phyloP scores from a whole-genome alignment of 108 stramenopile species.

The Aurantiochytrium sp. region DNA sequence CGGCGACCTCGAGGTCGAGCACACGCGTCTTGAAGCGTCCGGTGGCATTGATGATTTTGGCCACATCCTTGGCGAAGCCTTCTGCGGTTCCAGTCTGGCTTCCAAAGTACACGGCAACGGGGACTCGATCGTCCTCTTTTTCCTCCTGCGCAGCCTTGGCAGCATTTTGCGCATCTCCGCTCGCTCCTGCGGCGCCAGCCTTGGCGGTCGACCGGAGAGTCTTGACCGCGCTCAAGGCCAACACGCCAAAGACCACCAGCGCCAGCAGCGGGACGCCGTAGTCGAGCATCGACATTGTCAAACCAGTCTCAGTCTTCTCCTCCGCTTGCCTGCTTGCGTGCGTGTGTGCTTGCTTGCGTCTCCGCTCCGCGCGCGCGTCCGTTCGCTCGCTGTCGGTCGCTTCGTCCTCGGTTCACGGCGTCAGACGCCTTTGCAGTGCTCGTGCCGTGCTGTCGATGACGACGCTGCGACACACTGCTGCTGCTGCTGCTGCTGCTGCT shows the following conservation, averaged over 20 bases:
- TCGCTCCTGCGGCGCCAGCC: not conserved
- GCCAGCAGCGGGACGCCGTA: not conserved
- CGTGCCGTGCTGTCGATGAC: too few relatives aligned
- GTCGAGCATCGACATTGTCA: not conserved
- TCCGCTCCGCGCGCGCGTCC: too few relatives aligned
- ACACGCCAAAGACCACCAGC: not conserved
- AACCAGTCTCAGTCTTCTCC: too few relatives aligned
- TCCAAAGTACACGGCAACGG: slow-evolving; percentile 75
- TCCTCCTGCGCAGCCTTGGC: not conserved
- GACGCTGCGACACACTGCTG: too few relatives aligned
- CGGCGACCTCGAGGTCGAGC: slow-evolving; percentile 68
- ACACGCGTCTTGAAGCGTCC: slow-evolving; percentile 67
- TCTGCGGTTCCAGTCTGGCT: slow-evolving; percentile 97
- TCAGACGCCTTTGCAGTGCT: too few relatives aligned
- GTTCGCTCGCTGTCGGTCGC: too few relatives aligned
- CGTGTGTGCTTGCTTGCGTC: too few relatives aligned
- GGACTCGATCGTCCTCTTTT: not conserved
- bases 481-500: too few relatives aligned
- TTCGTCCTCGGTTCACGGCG: too few relatives aligned
- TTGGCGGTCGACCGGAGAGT: not conserved
- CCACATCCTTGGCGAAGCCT: slow-evolving; percentile 78
- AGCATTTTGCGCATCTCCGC: not conserved
- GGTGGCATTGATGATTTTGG: slow-evolving; percentile 58
- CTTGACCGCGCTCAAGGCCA: not conserved
- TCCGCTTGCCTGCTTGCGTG: too few relatives aligned